Evolutionary conservation across 208 protist genomes (phyloP), one percentile per base, ranked within the genome.

Genomic region (Plasmodiophora brassicae): DNA sequence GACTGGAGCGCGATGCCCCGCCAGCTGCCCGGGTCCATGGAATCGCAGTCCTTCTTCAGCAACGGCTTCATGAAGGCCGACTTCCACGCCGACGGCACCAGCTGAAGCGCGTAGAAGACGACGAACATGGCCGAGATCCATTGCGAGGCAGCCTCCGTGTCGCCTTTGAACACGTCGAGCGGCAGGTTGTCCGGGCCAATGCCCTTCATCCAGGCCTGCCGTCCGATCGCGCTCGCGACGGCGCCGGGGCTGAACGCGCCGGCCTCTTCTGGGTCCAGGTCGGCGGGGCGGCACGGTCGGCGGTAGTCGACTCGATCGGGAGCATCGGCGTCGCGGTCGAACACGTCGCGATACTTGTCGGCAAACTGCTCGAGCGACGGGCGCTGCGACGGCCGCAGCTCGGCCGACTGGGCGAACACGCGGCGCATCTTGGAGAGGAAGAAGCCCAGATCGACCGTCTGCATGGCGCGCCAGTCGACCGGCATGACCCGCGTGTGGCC

Each of bases 171-270:
- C 32, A 78, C 65, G n/a, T 38, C 65, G n/a, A 38, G 32, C 5
- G 65, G 65, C 32, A 78, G n/a, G n/a, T 78, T 78, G n/a, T 78
- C 65, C 14, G 65, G 65, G 32, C 65, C 65, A 8, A 78, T 78
- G 5, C 32, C 65, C 65, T 78, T 78, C n/a, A 14, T 5, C 14
- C 14, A 32, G 32, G 32, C 5, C 10, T 44, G 14, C 14, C n/a
- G 10, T n/a, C 20, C 10, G n/a, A 78, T 5, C 5, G 5, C 5
- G 20, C 5, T 38, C 14, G 10, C 14, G 65, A 78, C n/a, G n/a
- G 14, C n/a, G 10, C 32, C n/a, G 14, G 65, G 10, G 65, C 5
- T 38, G n/a, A 78, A 78, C 5, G 65, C 65, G 32, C 20, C 14
- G 32, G 32, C 41, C n/a, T 78, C 65, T 44, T 38, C 65, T 5